Evolutionary conservation across 176 grass and related monocot genomes (phyloP).

Genomic region (Ensete glaucum): DNA sequence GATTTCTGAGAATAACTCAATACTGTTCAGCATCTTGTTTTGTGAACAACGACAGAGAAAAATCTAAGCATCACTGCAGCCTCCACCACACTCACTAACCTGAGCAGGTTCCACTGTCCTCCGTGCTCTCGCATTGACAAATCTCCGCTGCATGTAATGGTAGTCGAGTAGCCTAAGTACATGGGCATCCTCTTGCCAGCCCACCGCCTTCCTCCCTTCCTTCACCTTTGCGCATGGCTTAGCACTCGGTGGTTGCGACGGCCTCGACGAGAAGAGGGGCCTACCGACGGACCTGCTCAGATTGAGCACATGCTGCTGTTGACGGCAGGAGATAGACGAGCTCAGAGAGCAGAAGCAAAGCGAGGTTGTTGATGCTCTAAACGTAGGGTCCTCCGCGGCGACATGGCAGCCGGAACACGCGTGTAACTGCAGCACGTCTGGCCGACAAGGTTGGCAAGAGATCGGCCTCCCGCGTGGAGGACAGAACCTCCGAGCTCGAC

Average conservation of each 20-base stretch:
- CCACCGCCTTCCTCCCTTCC: conserved; percentile 43
- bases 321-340: conserved; percentile 44
- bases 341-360: conserved; percentile 65
- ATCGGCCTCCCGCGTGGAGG: conserved; percentile 50
- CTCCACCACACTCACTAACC: conserved; percentile 27
- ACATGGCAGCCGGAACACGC: not conserved
- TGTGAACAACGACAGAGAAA: not conserved
- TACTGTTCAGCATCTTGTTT: not conserved
- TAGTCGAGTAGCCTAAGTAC: conserved; percentile 62
- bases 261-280: conserved; percentile 21
- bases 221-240: conserved; percentile 33
- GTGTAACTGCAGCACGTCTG: not conserved
- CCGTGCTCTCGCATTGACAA: conserved; percentile 46
- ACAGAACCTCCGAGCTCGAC: conserved; percentile 39
- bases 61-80: too few species aligned
- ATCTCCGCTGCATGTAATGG: conserved; percentile 46
- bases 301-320: conserved; percentile 1
- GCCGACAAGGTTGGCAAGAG: not conserved
- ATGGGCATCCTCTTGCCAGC: conserved; percentile 55
- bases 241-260: conserved; percentile 46
- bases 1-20: conserved; percentile 38
- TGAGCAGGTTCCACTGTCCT: conserved; percentile 29
- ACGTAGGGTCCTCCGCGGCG: conserved; percentile 2
- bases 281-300: conserved; percentile 19
- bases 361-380: conserved; percentile 42